These are phyloP conservation scores for Kluyveromyces marxianus DNA, from an alignment of 1,139 yeast genomes.

Conservation along the genomic window DNA sequence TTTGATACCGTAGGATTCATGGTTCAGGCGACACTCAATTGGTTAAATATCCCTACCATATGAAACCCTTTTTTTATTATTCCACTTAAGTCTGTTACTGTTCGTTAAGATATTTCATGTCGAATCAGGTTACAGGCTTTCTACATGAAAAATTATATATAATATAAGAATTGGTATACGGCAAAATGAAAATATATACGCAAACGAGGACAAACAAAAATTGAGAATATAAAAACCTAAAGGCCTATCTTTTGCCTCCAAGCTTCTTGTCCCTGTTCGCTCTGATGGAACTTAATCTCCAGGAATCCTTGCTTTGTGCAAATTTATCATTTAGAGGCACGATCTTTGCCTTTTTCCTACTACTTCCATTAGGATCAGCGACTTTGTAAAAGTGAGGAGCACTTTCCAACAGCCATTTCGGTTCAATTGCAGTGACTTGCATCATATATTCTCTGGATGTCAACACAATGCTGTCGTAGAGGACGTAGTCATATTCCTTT, in stretches of 20 bases:
- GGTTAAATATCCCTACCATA: too few relatives aligned
- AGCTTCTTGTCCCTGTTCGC: conserved; percentile 27
- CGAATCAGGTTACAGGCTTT: too few relatives aligned
- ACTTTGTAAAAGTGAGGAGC: conserved; percentile 84
- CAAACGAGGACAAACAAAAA: neutral
- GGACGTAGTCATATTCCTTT: conserved; percentile 67
- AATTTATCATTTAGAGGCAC: conserved; percentile 57
- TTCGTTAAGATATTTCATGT: too few relatives aligned
- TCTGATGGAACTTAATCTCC: conserved; percentile 43
- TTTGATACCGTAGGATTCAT: conserved; percentile 4
- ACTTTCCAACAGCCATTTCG: conserved; percentile 73
- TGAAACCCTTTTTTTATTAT: too few relatives aligned
- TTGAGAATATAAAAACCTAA: neutral
- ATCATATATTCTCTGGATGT: conserved; percentile 92
- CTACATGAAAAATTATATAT: too few relatives aligned
- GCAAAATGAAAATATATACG: neutral
- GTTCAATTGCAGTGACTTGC: conserved; percentile 72
- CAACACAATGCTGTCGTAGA: conserved; percentile 74
- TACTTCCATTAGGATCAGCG: conserved; percentile 36
- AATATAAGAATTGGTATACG: too few relatives aligned
- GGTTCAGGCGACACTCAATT: neutral
- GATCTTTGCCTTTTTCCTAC: conserved; percentile 42
- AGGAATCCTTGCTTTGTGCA: conserved; percentile 45
- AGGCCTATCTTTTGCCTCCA: conserved; percentile 22
- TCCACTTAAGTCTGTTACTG: too few relatives aligned